phyloP scores from a whole-genome alignment of 805 yeast genomes.

The Blastobotrys chiropterorum region DNA sequence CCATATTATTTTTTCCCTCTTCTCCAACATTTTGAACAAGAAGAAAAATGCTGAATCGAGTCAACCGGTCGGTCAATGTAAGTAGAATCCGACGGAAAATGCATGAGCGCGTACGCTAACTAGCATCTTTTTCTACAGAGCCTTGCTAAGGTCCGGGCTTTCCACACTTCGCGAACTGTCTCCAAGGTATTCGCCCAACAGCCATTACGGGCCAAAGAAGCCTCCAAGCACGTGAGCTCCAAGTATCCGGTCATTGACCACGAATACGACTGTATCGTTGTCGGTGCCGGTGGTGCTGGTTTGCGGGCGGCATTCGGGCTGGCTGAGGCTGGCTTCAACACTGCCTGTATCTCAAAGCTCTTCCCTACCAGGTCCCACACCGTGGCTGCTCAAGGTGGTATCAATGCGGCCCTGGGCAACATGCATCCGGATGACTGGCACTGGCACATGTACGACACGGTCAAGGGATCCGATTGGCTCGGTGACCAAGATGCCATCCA shows the following conservation, averaged over 20 bases:
- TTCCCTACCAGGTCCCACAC: constrained; percentile 99
- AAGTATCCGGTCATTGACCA: constrained; percentile 93
- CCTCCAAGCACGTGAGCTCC: constrained; percentile 49
- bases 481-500: constrained; percentile 99
- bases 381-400: constrained; percentile 99
- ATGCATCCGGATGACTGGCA: constrained; percentile 99
- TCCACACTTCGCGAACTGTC: constrained; percentile 27
- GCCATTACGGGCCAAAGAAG: constrained; percentile 37
- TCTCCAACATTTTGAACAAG: neutral
- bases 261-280: constrained; percentile 95
- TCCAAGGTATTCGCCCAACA: constrained; percentile 29
- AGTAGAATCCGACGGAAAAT: too few species aligned
- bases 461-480: constrained; percentile 98
- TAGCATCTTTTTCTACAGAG: neutral
- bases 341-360: constrained; percentile 94
- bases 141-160: constrained; percentile 14
- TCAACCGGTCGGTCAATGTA: neutral
- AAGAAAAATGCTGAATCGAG: neutral
- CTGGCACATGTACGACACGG: constrained; percentile 99
- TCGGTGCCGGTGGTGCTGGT: constrained; percentile 99
- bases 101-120: too few species aligned
- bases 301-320: constrained; percentile 97
- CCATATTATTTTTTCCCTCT: neutral
- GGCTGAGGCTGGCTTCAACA: constrained; percentile 94
- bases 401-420: constrained; percentile 97